Percentiles rank a stretch among this genome's conserved stretches.
These are phyloP conservation scores for Eutypa lata DNA, from an alignment of 2,329 filamentous ascomycete genomes.

Conservation along the genomic window DNA sequence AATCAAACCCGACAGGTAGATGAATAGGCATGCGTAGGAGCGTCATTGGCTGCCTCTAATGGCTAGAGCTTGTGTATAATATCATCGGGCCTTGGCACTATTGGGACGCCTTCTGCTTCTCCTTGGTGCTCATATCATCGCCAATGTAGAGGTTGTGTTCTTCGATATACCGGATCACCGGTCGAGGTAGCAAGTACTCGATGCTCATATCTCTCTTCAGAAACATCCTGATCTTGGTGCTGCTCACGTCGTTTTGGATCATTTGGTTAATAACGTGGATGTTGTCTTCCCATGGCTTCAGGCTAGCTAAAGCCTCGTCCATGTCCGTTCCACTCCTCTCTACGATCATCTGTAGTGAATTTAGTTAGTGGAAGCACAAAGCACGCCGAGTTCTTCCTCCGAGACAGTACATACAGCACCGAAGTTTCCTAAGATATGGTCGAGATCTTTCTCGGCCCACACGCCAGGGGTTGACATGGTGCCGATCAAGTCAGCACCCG, in stretches of 20 bases:
- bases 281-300: slow-evolving; percentile 81
- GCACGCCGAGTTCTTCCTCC: neutral
- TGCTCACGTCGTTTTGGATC: slow-evolving; percentile 82
- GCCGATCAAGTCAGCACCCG: slow-evolving; percentile 72
- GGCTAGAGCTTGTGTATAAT: neutral
- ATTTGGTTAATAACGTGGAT: slow-evolving; percentile 86
- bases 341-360: slow-evolving; percentile 55
- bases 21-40: neutral
- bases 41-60: neutral
- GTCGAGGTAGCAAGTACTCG: slow-evolving; percentile 69
- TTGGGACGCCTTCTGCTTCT: slow-evolving; percentile 22
- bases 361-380: neutral
- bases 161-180: slow-evolving; percentile 72
- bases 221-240: slow-evolving; percentile 78
- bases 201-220: slow-evolving; percentile 78
- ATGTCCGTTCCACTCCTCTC: slow-evolving; percentile 86
- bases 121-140: slow-evolving; percentile 23
- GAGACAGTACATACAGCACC: slow-evolving; percentile 52
- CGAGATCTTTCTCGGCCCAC: slow-evolving; percentile 81
- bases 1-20: neutral
- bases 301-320: slow-evolving; percentile 77
- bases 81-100: neutral
- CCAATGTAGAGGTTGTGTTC: slow-evolving; percentile 59
- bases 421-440: slow-evolving; percentile 82
- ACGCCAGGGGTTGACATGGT: slow-evolving; percentile 72